Evolutionary conservation across 768 basidiomycete species (phyloP), one percentile per base, ranked within the genome.

Genomic region (Auriscalpium orientale): DNA sequence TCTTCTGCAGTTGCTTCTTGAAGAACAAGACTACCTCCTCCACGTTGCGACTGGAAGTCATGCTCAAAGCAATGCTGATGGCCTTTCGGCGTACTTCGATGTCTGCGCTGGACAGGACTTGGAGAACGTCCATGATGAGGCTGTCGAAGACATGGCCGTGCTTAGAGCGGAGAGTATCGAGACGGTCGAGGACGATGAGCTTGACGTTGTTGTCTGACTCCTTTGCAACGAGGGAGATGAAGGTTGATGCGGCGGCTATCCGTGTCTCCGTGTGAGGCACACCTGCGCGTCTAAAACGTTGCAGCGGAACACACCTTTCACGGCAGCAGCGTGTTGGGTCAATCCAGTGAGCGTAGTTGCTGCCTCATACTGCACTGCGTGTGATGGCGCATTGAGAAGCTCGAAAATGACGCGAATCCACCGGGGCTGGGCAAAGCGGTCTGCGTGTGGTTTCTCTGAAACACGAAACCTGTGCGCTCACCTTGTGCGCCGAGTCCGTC

Each of bases 191-290:
- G 16, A 98, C 95, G 57, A 98, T 98, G 46, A 98, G 81, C 71
- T 98, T 98, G 70, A 98, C 95, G 64, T 99, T 99, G 73, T 98
- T 99, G 74, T 98, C 95, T 1, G 94, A 92, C 71, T 98, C 95
- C 72, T 95, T 95, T 69, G 88, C 78, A 57, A 94, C 85, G 47
- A 98, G 82, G 61, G 83, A 89, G 64, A 97, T 91, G 60, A 95
- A 84, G 61, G 82, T 89, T 9, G 85, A 82, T 4, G 94, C 95
- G 49, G 94, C 89, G 59, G 95, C 95, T 95, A 57, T 38, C 13
- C 12, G 28, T 28, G 28, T 28, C 2, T 28, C 28, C 5, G 28
- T 28, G 28, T 28, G 28, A 28, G 28, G 28, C 28, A 28, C 28
- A 28, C 28, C 28, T 28, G 28, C 28, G 28, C 28, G 28, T 28